These are phyloP conservation scores for Hyphopichia buzzinii DNA, from an alignment of 1,139 yeast genomes.

Conservation along the genomic window DNA sequence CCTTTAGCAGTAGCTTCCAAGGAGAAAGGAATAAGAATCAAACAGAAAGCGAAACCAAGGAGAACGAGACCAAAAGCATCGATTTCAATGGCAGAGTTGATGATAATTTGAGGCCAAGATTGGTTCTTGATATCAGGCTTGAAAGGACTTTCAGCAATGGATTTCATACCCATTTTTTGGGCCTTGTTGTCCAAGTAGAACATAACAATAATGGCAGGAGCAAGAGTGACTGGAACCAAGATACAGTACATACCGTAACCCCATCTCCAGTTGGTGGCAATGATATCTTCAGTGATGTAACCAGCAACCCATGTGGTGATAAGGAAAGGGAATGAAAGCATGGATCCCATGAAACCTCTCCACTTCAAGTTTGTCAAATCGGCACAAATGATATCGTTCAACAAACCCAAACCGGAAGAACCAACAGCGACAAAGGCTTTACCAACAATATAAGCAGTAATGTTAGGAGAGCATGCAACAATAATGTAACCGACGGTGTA, in stretches of 20 bases:
- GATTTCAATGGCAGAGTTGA: slow-evolving; percentile 20
- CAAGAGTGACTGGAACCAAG: slow-evolving; percentile 26
- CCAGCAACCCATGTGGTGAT: slow-evolving; percentile 33
- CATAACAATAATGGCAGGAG: slow-evolving; percentile 27
- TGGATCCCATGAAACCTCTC: slow-evolving; percentile 24
- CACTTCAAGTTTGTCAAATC: slow-evolving; percentile 32
- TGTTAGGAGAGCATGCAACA: slow-evolving; percentile 22
- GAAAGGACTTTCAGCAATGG: slow-evolving; percentile 6
- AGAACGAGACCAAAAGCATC: slow-evolving; percentile 27
- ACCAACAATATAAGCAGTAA: slow-evolving; percentile 30
- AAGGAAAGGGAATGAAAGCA: slow-evolving; percentile 26
- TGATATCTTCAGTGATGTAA: slow-evolving; percentile 24
- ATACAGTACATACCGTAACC: slow-evolving; percentile 39
- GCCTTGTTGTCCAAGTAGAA: slow-evolving; percentile 25
- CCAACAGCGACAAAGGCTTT: slow-evolving; percentile 27
- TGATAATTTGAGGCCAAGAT: slow-evolving; percentile 4
- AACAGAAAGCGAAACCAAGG: slow-evolving; percentile 26
- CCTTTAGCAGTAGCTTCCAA: slow-evolving; percentile 22
- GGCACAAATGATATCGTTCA: slow-evolving; percentile 26
- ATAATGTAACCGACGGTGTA: slow-evolving; percentile 26
- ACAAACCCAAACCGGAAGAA: slow-evolving; percentile 19
- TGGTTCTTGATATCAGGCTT: slow-evolving; percentile 3
- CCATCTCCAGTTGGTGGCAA: slow-evolving; percentile 33
- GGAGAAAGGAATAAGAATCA: slow-evolving; percentile 28
- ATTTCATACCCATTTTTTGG: slow-evolving; percentile 12